phyloP scores from a whole-genome alignment of 148 eudicot species.

The Chenopodium suecicum region DNA sequence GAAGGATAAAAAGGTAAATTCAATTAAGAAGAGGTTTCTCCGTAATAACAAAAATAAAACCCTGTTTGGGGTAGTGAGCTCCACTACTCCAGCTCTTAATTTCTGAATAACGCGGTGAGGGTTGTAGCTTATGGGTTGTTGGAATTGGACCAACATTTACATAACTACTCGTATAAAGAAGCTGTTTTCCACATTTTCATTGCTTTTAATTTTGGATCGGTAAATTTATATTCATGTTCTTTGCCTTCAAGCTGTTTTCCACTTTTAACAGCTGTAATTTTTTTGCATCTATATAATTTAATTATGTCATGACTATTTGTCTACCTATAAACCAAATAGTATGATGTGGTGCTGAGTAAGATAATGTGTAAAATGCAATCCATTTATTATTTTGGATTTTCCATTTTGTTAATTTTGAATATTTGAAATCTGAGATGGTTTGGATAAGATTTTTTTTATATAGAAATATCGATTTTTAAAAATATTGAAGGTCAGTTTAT shows the following conservation, averaged over 20 bases:
- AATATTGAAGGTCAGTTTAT: too few species aligned
- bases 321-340: too few species aligned
- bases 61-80: neutral
- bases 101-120: neutral
- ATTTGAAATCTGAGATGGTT: too few species aligned
- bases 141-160: slow-evolving; percentile 2
- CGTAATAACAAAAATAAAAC: neutral
- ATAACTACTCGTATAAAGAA: neutral
- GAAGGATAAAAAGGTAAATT: neutral
- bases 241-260: slow-evolving; percentile 2
- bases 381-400: too few species aligned
- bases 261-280: neutral
- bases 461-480: too few species aligned
- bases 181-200: neutral
- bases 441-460: too few species aligned
- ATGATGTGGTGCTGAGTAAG: too few species aligned
- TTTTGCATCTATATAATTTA: neutral
- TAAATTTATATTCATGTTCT: neutral
- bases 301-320: too few species aligned
- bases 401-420: too few species aligned
- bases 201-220: neutral
- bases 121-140: neutral
- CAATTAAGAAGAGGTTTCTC: neutral
- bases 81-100: neutral
- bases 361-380: too few species aligned